Evolutionary conservation across 2,329 filamentous ascomycete genomes (phyloP).

Genomic region (Neopestalotiopsis sp.): DNA sequence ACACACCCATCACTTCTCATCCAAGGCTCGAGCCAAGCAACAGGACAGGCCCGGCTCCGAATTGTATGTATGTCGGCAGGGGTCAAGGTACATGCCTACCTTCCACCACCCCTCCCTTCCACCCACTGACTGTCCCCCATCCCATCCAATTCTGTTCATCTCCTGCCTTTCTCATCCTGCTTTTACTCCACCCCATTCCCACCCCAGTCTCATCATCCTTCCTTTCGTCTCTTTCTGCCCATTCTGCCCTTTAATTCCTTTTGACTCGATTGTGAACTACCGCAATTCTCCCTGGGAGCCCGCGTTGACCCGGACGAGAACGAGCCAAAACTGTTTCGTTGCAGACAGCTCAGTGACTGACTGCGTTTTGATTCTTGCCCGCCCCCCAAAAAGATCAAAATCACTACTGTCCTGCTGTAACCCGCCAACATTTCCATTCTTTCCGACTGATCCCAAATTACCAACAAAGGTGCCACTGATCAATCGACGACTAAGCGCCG

Average conservation of each 20-base stretch:
- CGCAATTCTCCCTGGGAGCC: conserved; percentile 5
- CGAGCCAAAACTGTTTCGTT: background rate
- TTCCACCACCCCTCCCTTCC: background rate
- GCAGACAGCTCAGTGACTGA: background rate
- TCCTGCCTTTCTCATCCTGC: conserved; percentile 17
- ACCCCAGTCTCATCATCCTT: conserved; percentile 16
- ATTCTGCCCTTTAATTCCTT: conserved; percentile 17
- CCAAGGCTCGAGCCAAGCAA: background rate
- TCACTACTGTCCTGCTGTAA: conserved; percentile 1
- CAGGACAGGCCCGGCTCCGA: background rate
- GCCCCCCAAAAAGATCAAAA: conserved; percentile 27
- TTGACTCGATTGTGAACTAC: background rate
- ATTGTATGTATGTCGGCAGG: background rate
- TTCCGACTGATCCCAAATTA: conserved; percentile 22
- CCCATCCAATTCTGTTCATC: conserved; percentile 6
- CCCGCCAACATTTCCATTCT: conserved; percentile 25
- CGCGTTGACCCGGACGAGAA: conserved; percentile 11
- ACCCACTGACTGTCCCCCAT: background rate
- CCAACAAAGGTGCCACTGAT: conserved; percentile 4
- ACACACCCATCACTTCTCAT: background rate
- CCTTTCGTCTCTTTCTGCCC: conserved; percentile 4
- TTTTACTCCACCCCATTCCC: conserved; percentile 12
- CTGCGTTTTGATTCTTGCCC: conserved; percentile 11
- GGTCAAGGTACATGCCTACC: background rate
- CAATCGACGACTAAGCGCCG: conserved; percentile 24